Conservation (phyloP, 2,329 filamentous ascomycete species). For the Mycosphaerella sp. region DNA sequence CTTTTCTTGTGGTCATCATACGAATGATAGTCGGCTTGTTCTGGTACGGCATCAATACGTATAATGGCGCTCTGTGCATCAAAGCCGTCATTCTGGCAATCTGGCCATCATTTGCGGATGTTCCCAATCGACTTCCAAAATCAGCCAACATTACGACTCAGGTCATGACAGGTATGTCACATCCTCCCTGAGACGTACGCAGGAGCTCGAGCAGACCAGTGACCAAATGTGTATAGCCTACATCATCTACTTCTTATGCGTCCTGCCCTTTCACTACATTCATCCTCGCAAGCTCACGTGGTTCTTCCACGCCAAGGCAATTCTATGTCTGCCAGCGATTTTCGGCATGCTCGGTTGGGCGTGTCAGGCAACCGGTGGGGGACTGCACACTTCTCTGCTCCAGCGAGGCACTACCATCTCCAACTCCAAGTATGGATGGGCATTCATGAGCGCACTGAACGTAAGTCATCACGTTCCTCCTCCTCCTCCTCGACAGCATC, state of each 20-base stretch:
- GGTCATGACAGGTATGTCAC: constrained; percentile 10
- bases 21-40: constrained; percentile 28
- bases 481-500: neutral
- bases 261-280: constrained; percentile 23
- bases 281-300: constrained; percentile 19
- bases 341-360: constrained; percentile 21
- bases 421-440: constrained; percentile 25
- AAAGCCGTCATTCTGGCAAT: constrained; percentile 26
- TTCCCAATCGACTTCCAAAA: constrained; percentile 17
- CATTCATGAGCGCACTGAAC: constrained; percentile 30
- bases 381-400: constrained; percentile 21
- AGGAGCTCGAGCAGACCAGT: neutral
- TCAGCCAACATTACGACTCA: constrained; percentile 22
- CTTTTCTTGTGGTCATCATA: constrained; percentile 24
- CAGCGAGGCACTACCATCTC: constrained; percentile 21
- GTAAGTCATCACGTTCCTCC: neutral
- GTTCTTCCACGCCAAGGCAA: constrained; percentile 23
- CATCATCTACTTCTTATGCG: constrained; percentile 21
- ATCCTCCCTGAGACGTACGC: neutral
- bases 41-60: constrained; percentile 33
- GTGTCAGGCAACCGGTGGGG: constrained; percentile 16
- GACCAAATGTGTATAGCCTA: constrained; percentile 6
- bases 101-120: constrained; percentile 19
- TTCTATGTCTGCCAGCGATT: constrained; percentile 21
- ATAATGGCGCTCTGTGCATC: constrained; percentile 29